Base-by-base conservation (phyloP, 1,284 basidiomycete genomes). In the Omphalotus olearius region DNA sequence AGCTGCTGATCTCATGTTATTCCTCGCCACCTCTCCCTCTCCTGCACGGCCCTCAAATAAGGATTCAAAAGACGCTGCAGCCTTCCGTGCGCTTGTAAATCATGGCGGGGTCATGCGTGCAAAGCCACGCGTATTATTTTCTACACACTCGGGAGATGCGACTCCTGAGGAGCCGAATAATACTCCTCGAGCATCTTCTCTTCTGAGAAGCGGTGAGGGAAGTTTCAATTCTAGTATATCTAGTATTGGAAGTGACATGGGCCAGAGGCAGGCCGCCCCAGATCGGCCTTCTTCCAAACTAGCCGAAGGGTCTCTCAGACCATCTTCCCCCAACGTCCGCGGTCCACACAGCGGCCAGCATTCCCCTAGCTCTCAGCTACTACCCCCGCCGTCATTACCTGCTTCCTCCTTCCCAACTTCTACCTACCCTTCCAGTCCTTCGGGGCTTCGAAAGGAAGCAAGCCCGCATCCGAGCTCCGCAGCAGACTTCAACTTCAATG, bases 1-100 rank as follows among this genome's bases (percentile, higher is more conserved):
- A 62, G 88, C 88, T 0, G 87, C 88, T 23, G 85, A 88, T 62
- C 68, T 90, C 39, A 86, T 91, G 80, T 70, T 91, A 36, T 87
- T 79, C 66, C 77, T 91, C 45, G 88, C 88, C 38, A 89, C 88
- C 6, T 89, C 86, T 2, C 88, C 88, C 0, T 89, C 86, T 0
- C 88, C 88, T 5, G 84, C 74, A n/a, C 79, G 87, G 42, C 75
- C 78, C 14, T 64, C 66, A 6, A 74, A 69, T 36, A 77, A 74
- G 53, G 78, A 83, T 35, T 61, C 72, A 7, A 75, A 71, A 57
- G 82, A 87, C 59, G 56, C 71, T 23, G 72, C 74, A 5, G 74
- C 81, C 5, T 83, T 74, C 61, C 73, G 81, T 35, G 70, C 75
- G 11, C 68, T 87, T 16, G 64, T 70, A 41, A 65, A 70, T n/a